phyloP scores from a whole-genome alignment of 305 asterid species.

The Coffea humblotiana region DNA sequence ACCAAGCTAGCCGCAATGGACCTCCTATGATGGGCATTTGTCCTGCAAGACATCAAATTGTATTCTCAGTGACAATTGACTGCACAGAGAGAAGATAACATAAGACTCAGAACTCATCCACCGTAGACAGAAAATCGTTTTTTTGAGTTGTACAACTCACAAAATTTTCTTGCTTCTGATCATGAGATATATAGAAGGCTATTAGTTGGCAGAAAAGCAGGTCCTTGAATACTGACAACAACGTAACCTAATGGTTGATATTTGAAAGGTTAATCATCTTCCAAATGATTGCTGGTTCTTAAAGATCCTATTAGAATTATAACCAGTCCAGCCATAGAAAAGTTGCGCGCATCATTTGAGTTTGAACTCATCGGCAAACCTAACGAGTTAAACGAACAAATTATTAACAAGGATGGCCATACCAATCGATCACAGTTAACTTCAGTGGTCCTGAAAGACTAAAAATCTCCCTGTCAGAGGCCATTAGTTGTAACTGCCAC shows the following conservation, averaged over 20 bases:
- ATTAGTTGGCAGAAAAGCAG: no score
- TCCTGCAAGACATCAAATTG: constrained; percentile 34
- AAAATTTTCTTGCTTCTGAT: no score
- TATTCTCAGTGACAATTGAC: not conserved
- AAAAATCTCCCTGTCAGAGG: constrained; percentile 43
- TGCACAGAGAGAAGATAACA: not conserved
- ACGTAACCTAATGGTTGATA: no score
- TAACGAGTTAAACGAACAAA: not conserved
- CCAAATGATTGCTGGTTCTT: no score
- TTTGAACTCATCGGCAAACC: not conserved
- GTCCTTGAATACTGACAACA: no score
- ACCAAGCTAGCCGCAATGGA: constrained; percentile 60
- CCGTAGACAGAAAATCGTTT: no score
- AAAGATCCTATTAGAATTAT: not conserved
- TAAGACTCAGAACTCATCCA: not conserved
- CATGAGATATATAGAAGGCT: no score
- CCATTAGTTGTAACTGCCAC: constrained; percentile 30
- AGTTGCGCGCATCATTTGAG: not conserved
- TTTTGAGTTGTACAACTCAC: no score
- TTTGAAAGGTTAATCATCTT: no score
- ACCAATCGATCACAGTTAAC: constrained; percentile 55
- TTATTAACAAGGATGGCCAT: constrained; percentile 1
- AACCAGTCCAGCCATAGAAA: not conserved
- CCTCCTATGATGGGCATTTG: constrained; percentile 46
- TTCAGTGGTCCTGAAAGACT: constrained; percentile 47